These are phyloP conservation scores for Alliaria petiolata DNA, from an alignment of 345 rosid species.

Conservation along the genomic window DNA sequence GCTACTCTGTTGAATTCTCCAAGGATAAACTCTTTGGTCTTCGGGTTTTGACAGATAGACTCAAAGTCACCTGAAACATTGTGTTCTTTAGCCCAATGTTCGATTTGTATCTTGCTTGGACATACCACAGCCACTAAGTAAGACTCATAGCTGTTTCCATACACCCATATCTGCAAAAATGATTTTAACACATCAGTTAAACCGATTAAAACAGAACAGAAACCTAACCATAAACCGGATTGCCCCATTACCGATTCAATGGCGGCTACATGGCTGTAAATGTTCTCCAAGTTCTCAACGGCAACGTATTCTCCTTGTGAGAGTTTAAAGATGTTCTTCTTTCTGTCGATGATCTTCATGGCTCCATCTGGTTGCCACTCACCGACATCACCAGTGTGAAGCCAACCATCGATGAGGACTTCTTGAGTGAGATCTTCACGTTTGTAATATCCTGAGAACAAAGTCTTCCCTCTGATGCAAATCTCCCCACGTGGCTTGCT, in stretches of 20 bases:
- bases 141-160: constrained; percentile 95
- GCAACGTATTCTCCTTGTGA: constrained; percentile 99
- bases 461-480: constrained; percentile 67
- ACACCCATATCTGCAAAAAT: constrained; percentile 80
- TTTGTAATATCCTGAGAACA: constrained; percentile 89
- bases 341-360: constrained; percentile 87
- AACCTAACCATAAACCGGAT: background rate
- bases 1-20: constrained; percentile 70
- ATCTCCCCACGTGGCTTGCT: constrained; percentile 83
- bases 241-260: constrained; percentile 60
- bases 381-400: constrained; percentile 98
- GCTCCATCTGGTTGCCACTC: constrained; percentile 99
- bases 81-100: constrained; percentile 74
- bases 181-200: background rate
- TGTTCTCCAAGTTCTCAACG: constrained; percentile 91
- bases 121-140: constrained; percentile 82
- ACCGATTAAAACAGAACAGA: background rate
- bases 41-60: constrained; percentile 60
- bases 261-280: constrained; percentile 53
- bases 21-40: constrained; percentile 59
- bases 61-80: constrained; percentile 60
- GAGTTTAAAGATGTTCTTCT: constrained; percentile 93
- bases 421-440: constrained; percentile 88
- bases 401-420: constrained; percentile 87
- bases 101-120: constrained; percentile 72